Evolutionary conservation across 2,329 filamentous ascomycete genomes (phyloP).

Genomic region (Malbranchea cinnamomea): DNA sequence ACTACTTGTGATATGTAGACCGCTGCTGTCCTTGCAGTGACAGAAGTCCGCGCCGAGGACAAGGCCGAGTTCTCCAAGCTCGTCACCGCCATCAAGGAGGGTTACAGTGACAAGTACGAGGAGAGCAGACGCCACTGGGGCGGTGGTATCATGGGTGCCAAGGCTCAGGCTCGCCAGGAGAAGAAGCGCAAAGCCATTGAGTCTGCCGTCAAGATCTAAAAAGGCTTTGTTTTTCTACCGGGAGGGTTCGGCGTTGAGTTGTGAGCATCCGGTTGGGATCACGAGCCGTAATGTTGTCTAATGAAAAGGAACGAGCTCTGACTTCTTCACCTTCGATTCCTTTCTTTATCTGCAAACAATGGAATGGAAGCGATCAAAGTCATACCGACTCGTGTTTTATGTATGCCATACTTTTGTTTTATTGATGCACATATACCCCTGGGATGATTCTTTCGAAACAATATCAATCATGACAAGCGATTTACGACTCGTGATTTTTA

Average conservation of each 20-base stretch:
- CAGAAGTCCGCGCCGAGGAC: constrained; percentile 95
- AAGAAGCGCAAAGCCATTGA: constrained; percentile 95
- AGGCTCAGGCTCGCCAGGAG: constrained; percentile 62
- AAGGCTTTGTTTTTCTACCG: not conserved
- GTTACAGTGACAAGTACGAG: constrained; percentile 92
- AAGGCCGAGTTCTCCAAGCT: constrained; percentile 97
- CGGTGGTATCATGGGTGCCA: constrained; percentile 97
- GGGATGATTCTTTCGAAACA: too few relatives aligned
- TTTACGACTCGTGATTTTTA: too few relatives aligned
- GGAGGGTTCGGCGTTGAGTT: not conserved
- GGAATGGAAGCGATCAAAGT: too few relatives aligned
- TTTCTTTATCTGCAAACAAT: too few relatives aligned
- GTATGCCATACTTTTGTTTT: constrained; percentile 1
- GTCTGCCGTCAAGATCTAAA: constrained; percentile 93
- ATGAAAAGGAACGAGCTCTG: too few relatives aligned
- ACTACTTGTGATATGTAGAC: constrained; percentile 42
- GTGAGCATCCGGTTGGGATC: too few relatives aligned
- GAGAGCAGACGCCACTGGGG: constrained; percentile 87
- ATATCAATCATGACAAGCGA: too few relatives aligned
- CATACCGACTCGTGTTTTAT: too few relatives aligned
- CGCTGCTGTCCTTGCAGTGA: constrained; percentile 85
- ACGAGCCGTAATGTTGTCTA: too few relatives aligned
- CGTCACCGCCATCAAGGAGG: constrained; percentile 90
- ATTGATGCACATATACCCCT: constrained; percentile 8
- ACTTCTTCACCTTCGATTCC: too few relatives aligned